Percentiles rank a stretch among this genome's conserved stretches.
phyloP scores from a whole-genome alignment of 164 flowering plant genomes.

The Saururus chinensis region DNA sequence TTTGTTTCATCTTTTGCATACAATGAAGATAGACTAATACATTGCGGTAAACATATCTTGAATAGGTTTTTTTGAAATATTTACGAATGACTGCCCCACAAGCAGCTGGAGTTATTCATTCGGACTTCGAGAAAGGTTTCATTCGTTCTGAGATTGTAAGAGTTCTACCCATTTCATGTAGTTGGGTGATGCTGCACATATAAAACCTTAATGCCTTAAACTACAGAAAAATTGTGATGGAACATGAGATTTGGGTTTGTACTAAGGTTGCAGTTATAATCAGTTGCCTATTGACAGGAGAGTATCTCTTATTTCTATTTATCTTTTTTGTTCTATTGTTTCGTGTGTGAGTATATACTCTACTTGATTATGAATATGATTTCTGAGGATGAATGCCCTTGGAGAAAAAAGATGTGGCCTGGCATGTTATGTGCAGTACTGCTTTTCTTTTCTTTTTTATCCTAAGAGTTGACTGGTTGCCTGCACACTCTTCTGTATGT shows the following conservation, averaged over 20 bases:
- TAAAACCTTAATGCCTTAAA: background rate
- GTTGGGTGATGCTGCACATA: background rate
- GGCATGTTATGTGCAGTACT: too few relatives aligned
- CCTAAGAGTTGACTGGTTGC: too few relatives aligned
- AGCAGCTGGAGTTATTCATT: slow-evolving; percentile 98
- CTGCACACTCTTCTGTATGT: too few relatives aligned
- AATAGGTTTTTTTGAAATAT: background rate
- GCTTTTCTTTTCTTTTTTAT: too few relatives aligned
- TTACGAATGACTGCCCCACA: slow-evolving; percentile 98
- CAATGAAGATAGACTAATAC: background rate
- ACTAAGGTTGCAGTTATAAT: background rate
- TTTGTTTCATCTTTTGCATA: background rate
- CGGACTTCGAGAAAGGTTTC: slow-evolving; percentile 96
- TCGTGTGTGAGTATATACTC: too few relatives aligned
- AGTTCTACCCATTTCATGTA: background rate
- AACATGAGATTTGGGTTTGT: background rate
- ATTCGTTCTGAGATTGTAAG: slow-evolving; percentile 96
- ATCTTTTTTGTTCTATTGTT: too few relatives aligned
- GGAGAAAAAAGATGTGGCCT: too few relatives aligned
- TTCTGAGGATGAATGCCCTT: too few relatives aligned
- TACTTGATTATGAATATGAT: too few relatives aligned
- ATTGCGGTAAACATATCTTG: background rate
- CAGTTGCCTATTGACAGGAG: too few relatives aligned
- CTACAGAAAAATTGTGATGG: background rate
- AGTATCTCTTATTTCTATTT: too few relatives aligned